phyloP scores from a whole-genome alignment of 2,329 filamentous ascomycete species.

The Aspergillus pseudoterreus region DNA sequence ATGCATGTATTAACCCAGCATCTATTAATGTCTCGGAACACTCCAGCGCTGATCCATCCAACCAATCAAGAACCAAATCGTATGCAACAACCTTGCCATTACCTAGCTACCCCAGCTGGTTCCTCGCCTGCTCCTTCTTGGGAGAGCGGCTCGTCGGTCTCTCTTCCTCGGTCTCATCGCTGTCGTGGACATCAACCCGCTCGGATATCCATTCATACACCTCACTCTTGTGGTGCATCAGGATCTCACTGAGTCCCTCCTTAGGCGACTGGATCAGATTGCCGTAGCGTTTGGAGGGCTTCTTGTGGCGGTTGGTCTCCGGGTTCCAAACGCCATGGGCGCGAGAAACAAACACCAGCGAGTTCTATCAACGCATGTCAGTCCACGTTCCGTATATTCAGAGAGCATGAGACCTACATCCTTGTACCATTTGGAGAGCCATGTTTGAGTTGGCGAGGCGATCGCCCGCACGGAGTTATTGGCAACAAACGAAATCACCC shows the following conservation, averaged over 20 bases:
- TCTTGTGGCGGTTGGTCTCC: conserved; percentile 56
- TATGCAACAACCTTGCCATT: background rate
- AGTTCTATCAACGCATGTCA: conserved; percentile 49
- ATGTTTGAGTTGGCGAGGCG: conserved; percentile 68
- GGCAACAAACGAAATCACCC: conserved; percentile 77
- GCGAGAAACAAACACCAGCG: conserved; percentile 70
- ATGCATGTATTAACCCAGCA: too few relatives aligned
- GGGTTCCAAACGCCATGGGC: conserved; percentile 70
- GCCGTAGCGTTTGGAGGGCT: conserved; percentile 57
- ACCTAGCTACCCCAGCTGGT: background rate
- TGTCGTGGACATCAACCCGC: conserved; percentile 26
- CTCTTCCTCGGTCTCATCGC: conserved; percentile 25
- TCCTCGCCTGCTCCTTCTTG: conserved; percentile 8
- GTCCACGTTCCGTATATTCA: background rate
- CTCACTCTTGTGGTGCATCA: conserved; percentile 49
- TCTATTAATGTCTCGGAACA: too few relatives aligned
- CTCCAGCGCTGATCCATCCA: too few relatives aligned
- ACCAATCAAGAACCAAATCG: background rate
- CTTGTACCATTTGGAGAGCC: conserved; percentile 76
- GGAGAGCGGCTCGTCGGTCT: conserved; percentile 16
- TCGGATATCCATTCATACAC: conserved; percentile 47
- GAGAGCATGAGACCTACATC: conserved; percentile 39
- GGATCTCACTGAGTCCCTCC: conserved; percentile 53
- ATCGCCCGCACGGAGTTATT: conserved; percentile 71
- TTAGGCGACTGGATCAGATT: conserved; percentile 46